Conservation (phyloP, 148 eudicot species). For the Fagopyrum homotropicum region DNA sequence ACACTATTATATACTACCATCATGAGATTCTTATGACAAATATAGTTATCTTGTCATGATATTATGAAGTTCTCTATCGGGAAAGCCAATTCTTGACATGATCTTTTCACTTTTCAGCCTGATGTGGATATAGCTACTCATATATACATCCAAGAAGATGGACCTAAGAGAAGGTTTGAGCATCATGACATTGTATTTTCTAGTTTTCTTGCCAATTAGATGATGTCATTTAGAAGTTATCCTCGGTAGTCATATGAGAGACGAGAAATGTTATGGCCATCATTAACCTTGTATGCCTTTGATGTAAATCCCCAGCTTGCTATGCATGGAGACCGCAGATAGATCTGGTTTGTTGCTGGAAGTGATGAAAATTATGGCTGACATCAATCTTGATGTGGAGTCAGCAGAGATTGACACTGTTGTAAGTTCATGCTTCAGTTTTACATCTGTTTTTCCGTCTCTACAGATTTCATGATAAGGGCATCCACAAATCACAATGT, state of each 20-base stretch:
- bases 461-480: neutral
- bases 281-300: neutral
- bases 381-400: constrained; percentile 68
- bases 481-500: too few relatives aligned
- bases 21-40: neutral
- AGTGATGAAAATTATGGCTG: constrained; percentile 71
- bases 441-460: constrained; percentile 5
- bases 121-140: constrained; percentile 85
- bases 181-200: neutral
- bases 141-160: constrained; percentile 73
- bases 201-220: neutral
- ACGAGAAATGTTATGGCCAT: neutral
- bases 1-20: neutral
- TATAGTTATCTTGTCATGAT: neutral
- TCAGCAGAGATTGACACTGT: constrained; percentile 96
- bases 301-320: constrained; percentile 54
- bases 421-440: constrained; percentile 29
- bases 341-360: constrained; percentile 84
- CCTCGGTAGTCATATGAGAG: neutral
- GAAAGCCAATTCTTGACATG: neutral
- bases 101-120: constrained; percentile 40
- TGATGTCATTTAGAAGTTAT: too few relatives aligned
- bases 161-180: constrained; percentile 84
- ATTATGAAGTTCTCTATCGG: neutral
- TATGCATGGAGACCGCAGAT: constrained; percentile 85